Percentiles rank a stretch among this genome's conserved stretches.
phyloP scores from a whole-genome alignment of 345 rosid species.

The Arabis hirsuta region DNA sequence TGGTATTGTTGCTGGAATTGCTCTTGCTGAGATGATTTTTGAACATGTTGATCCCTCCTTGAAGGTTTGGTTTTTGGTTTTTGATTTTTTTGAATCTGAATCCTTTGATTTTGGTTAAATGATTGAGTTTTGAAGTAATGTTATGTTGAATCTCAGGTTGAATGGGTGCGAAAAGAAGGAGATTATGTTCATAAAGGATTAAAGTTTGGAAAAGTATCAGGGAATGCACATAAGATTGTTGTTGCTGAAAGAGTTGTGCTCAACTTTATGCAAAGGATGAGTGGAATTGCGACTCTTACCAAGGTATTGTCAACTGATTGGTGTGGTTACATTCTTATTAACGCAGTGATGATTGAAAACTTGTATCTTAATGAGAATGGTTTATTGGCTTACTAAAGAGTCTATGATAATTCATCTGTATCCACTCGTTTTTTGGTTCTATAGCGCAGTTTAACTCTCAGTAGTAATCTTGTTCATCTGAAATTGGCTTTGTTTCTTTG shows the following conservation, averaged over 20 bases:
- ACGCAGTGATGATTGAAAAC: neutral
- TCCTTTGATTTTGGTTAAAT: neutral
- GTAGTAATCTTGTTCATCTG: neutral
- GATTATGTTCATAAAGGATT: slow-evolving; percentile 80
- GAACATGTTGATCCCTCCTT: slow-evolving; percentile 83
- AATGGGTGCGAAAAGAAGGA: slow-evolving; percentile 86
- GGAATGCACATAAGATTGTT: slow-evolving; percentile 81
- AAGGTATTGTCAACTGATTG: slow-evolving; percentile 52
- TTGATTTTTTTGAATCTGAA: neutral
- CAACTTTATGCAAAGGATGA: slow-evolving; percentile 98
- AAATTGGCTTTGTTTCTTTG: neutral
- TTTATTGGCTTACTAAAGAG: neutral
- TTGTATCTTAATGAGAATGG: neutral
- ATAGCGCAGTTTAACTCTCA: neutral
- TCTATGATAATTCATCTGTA: neutral
- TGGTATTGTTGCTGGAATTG: slow-evolving; percentile 84
- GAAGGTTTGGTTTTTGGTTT: slow-evolving; percentile 53
- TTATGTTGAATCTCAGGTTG: slow-evolving; percentile 55
- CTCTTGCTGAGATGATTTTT: slow-evolving; percentile 86
- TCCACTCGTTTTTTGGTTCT: neutral
- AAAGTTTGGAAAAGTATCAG: slow-evolving; percentile 92
- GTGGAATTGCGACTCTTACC: slow-evolving; percentile 95
- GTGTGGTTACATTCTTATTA: slow-evolving; percentile 13
- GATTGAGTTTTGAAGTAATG: neutral
- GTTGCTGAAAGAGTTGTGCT: slow-evolving; percentile 91